phyloP scores from a whole-genome alignment of 148 eudicot genomes.

The Linanthus parryae region DNA sequence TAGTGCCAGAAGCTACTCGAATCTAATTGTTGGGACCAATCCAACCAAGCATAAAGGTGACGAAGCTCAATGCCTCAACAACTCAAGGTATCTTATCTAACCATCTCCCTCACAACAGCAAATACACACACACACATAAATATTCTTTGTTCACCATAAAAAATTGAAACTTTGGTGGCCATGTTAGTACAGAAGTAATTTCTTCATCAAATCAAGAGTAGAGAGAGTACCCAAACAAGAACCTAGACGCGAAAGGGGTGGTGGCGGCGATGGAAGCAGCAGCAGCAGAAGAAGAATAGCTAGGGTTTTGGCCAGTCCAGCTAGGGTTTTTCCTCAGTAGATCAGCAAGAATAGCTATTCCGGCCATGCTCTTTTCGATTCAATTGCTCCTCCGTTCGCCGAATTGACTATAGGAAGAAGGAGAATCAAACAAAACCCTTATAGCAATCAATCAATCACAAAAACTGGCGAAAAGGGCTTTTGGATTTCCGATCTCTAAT shows the following conservation, averaged over 20 bases:
- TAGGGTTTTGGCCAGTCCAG: not conserved
- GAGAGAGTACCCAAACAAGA: slow-evolving; percentile 38
- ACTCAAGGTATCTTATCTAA: not conserved
- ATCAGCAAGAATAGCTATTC: slow-evolving; percentile 3
- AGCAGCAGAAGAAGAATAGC: slow-evolving; percentile 37
- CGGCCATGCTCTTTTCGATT: not conserved
- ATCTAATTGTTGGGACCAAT: no score
- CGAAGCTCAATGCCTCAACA: not conserved
- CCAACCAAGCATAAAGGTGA: no score
- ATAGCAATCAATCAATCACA: no score
- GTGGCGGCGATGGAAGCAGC: slow-evolving; percentile 50
- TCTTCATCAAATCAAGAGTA: not conserved
- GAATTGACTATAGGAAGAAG: no score
- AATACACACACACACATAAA: not conserved
- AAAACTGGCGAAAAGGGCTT: no score
- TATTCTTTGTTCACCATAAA: no score
- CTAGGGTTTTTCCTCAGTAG: slow-evolving; percentile 10
- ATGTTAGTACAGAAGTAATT: not conserved
- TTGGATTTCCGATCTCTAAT: no score
- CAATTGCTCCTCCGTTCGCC: no score
- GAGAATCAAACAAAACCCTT: no score
- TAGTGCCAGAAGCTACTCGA: no score
- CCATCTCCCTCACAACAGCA: not conserved
- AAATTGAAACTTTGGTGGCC: not conserved
- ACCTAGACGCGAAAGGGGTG: slow-evolving; percentile 51